Evolutionary conservation across 768 basidiomycete species (phyloP).

Genomic region (Mycena haematopus): DNA sequence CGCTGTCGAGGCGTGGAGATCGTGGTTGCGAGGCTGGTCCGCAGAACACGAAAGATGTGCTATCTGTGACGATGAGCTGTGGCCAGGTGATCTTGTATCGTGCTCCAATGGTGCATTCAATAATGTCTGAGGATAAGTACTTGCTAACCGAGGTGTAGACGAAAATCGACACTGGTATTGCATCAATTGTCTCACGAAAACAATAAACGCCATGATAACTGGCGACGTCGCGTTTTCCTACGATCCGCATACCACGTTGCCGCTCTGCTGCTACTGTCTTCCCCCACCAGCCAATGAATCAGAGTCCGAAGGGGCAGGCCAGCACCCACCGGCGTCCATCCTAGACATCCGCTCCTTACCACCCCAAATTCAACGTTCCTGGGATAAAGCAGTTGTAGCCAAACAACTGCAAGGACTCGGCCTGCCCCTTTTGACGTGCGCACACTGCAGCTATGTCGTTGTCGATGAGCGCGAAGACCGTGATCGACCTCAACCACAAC

Average conservation of each 20-base stretch:
- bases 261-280: conserved; percentile 21
- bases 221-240: conserved; percentile 22
- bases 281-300: conserved; percentile 2
- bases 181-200: conserved; percentile 18
- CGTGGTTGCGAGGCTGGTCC: conserved; percentile 10
- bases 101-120: conserved; percentile 20
- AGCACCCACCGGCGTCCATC: no score
- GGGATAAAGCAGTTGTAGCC: conserved; percentile 18
- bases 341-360: conserved; percentile 17
- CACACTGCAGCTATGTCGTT: conserved; percentile 20
- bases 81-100: conserved; percentile 17
- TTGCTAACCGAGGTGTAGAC: conserved; percentile 3
- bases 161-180: conserved; percentile 23
- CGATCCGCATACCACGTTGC: conserved; percentile 20
- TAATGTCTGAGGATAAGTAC: background rate
- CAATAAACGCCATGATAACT: conserved; percentile 20
- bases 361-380: conserved; percentile 16
- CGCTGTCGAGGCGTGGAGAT: conserved; percentile 15
- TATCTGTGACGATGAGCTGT: conserved; percentile 17
- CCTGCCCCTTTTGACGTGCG: conserved; percentile 20
- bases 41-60: conserved; percentile 13
- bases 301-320: no score
- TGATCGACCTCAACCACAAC: conserved; percentile 13
- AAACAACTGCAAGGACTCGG: conserved; percentile 18
- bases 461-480: conserved; percentile 16